A percentile compares a stretch with the other conserved stretches of the same genome.
These are phyloP conservation scores for Coemansia sp. DNA, from an alignment of 192 early-diverging fungal species.

Conservation along the genomic window DNA sequence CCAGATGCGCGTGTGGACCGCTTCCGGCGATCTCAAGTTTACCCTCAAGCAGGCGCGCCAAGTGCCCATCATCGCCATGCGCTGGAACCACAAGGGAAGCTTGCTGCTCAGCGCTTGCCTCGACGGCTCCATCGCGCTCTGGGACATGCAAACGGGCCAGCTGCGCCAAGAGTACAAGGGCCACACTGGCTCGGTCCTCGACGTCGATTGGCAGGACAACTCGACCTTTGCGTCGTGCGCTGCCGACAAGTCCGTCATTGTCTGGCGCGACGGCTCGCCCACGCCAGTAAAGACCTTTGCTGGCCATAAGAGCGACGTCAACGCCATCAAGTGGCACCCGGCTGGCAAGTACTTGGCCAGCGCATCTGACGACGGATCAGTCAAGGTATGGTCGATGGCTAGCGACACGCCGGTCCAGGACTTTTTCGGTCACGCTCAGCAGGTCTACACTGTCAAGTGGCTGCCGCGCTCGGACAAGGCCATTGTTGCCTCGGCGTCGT, in stretches of 20 bases:
- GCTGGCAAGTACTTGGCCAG: constrained; percentile 51
- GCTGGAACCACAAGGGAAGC: constrained; percentile 83
- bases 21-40: constrained; percentile 62
- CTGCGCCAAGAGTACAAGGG: constrained; percentile 42
- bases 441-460: constrained; percentile 85
- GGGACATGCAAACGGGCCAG: constrained; percentile 80
- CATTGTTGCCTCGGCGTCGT: constrained; percentile 74
- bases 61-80: constrained; percentile 81
- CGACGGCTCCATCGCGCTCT: constrained; percentile 83
- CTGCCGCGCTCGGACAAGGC: constrained; percentile 63
- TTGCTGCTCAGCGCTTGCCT: constrained; percentile 75
- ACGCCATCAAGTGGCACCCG: constrained; percentile 51
- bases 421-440: constrained; percentile 66
- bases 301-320: constrained; percentile 74
- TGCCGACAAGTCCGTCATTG: constrained; percentile 76
- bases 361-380: constrained; percentile 51
- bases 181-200: constrained; percentile 63
- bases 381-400: constrained; percentile 45
- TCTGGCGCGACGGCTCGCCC: constrained; percentile 72
- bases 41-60: constrained; percentile 66
- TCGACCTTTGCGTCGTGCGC: constrained; percentile 89
- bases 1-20: constrained; percentile 81
- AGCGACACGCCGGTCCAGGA: constrained; percentile 31
- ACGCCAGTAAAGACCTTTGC: constrained; percentile 74
- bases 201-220: constrained; percentile 95